These are phyloP conservation scores for Carallia brachiata DNA, from an alignment of 345 rosid species.

Conservation along the genomic window DNA sequence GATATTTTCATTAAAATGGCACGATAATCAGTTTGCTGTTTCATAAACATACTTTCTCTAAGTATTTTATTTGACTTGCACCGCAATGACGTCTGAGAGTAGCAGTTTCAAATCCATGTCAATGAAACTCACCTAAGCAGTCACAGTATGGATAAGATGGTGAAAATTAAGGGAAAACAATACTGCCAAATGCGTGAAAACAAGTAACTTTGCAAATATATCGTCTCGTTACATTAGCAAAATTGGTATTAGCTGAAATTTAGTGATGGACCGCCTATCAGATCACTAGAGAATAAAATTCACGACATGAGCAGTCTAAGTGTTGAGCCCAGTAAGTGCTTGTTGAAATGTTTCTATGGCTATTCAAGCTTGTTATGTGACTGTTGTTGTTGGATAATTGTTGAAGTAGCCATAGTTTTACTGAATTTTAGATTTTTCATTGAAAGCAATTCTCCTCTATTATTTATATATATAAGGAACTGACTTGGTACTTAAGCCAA, in stretches of 20 bases:
- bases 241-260: not conserved
- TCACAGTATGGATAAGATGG: conserved; percentile 16
- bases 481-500: too few species aligned
- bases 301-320: too few species aligned
- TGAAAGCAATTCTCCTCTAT: too few species aligned
- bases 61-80: conserved; percentile 19
- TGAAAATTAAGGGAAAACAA: not conserved
- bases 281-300: too few species aligned
- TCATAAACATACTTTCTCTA: not conserved
- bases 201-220: not conserved
- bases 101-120: conserved; percentile 78
- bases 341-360: too few species aligned
- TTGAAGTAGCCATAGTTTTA: too few species aligned
- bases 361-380: too few species aligned
- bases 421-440: too few species aligned
- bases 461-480: too few species aligned
- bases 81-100: conserved; percentile 33
- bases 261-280: not conserved
- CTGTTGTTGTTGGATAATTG: too few species aligned
- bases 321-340: too few species aligned
- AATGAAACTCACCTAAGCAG: conserved; percentile 61
- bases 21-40: conserved; percentile 14
- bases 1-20: not conserved
- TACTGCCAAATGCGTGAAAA: not conserved
- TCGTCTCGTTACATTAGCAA: not conserved